Percentiles rank a stretch among this genome's conserved stretches.
Evolutionary conservation across 345 rosid genomes (phyloP).

Genomic region (Pugionium dolabratum): DNA sequence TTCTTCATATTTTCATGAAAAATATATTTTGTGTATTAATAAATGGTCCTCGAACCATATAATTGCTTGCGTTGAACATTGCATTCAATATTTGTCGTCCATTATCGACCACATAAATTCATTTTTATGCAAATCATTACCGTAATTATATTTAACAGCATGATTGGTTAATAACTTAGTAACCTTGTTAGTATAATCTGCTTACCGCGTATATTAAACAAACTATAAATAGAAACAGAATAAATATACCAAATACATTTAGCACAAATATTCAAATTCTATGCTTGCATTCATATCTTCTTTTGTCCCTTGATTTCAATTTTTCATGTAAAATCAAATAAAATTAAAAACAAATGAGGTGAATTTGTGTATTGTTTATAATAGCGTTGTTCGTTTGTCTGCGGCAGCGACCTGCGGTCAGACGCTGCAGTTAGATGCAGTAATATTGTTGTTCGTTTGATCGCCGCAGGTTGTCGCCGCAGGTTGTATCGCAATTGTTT

Average conservation of each 20-base stretch:
- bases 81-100: not conserved
- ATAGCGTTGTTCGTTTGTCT: no score
- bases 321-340: not conserved
- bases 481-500: no score
- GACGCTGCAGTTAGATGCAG: no score
- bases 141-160: not conserved
- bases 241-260: not conserved
- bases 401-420: no score
- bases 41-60: no score
- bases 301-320: not conserved
- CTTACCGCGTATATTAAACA: not conserved
- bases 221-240: not conserved
- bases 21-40: no score
- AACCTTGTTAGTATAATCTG: not conserved
- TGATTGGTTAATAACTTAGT: not conserved
- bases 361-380: not conserved
- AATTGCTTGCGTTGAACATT: constrained; percentile 5
- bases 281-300: not conserved
- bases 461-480: no score
- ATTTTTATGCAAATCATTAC: constrained; percentile 1
- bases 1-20: no score
- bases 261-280: no score
- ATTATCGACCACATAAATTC: not conserved
- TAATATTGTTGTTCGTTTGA: no score
- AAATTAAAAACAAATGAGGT: not conserved